Evolutionary conservation across 176 grass and related monocot genomes (phyloP).

Genomic region (Aegilops tauschii): DNA sequence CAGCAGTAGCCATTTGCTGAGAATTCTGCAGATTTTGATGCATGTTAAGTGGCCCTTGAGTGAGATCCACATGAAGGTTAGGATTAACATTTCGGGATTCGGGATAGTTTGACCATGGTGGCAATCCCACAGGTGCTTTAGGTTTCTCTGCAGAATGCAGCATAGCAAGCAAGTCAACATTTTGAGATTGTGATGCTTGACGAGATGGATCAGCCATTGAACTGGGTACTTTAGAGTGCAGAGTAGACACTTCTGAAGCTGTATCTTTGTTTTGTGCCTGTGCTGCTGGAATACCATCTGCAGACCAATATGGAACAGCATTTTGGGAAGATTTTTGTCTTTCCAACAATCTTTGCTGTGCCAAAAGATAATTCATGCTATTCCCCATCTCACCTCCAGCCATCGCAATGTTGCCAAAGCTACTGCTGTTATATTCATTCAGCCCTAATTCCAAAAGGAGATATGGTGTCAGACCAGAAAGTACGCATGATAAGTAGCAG

Average conservation of each 20-base stretch:
- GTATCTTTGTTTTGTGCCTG: constrained; percentile 46
- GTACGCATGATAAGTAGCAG: background rate
- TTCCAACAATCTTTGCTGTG: constrained; percentile 78
- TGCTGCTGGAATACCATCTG: constrained; percentile 44
- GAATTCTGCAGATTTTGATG: constrained; percentile 62
- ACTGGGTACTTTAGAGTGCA: constrained; percentile 67
- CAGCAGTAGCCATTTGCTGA: constrained; percentile 50
- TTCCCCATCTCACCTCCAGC: constrained; percentile 45
- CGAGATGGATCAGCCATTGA: constrained; percentile 47
- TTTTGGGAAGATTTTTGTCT: constrained; percentile 69
- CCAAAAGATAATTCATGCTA: constrained; percentile 76
- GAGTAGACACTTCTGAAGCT: constrained; percentile 41
- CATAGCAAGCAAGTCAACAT: constrained; percentile 82
- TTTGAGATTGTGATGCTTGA: constrained; percentile 57
- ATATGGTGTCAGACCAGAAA: constrained; percentile 13
- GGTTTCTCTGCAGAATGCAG: constrained; percentile 77
- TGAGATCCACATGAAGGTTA: constrained; percentile 37
- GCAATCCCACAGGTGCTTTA: constrained; percentile 44
- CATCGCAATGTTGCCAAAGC: constrained; percentile 39
- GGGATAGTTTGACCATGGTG: constrained; percentile 56
- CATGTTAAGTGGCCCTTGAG: constrained; percentile 45
- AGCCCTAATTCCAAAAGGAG: constrained; percentile 47
- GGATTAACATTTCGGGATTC: constrained; percentile 51
- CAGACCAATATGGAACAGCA: constrained; percentile 66
- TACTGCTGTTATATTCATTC: constrained; percentile 52